Conservation (phyloP, 768 basidiomycete species). For the Glaciozyma martinii region DNA sequence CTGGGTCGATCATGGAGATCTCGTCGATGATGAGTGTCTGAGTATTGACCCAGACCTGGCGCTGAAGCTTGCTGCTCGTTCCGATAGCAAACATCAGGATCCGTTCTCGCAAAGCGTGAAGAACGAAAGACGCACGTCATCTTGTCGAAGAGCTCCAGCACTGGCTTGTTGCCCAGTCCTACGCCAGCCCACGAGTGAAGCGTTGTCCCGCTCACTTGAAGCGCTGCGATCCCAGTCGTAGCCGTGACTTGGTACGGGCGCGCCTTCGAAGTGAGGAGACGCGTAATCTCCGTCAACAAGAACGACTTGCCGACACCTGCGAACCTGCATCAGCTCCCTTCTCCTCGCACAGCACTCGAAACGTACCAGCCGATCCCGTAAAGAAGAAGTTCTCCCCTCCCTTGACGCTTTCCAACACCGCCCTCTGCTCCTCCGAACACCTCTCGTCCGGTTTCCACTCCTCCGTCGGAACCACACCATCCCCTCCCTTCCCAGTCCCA, state of each 20-base stretch:
- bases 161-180: slow-evolving; percentile 62
- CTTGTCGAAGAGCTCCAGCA: background rate
- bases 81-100: background rate
- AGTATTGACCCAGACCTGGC: slow-evolving; percentile 32
- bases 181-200: slow-evolving; percentile 90
- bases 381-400: slow-evolving; percentile 54
- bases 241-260: slow-evolving; percentile 65
- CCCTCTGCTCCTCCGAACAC: slow-evolving; percentile 56
- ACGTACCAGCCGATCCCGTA: slow-evolving; percentile 37
- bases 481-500: slow-evolving; percentile 14
- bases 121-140: background rate
- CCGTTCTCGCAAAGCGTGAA: background rate
- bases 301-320: slow-evolving; percentile 39
- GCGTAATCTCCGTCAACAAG: slow-evolving; percentile 34
- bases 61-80: slow-evolving; percentile 13
- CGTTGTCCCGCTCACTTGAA: slow-evolving; percentile 91
- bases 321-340: background rate
- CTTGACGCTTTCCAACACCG: slow-evolving; percentile 58
- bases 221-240: slow-evolving; percentile 92
- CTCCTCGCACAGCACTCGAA: background rate
- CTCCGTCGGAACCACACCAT: background rate
- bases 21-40: slow-evolving; percentile 36
- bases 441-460: slow-evolving; percentile 17
- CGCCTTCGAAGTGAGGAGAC: slow-evolving; percentile 19
- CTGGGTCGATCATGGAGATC: slow-evolving; percentile 40